phyloP scores from a whole-genome alignment of 2,329 filamentous ascomycete genomes.

The Geosmithia putterillii region DNA sequence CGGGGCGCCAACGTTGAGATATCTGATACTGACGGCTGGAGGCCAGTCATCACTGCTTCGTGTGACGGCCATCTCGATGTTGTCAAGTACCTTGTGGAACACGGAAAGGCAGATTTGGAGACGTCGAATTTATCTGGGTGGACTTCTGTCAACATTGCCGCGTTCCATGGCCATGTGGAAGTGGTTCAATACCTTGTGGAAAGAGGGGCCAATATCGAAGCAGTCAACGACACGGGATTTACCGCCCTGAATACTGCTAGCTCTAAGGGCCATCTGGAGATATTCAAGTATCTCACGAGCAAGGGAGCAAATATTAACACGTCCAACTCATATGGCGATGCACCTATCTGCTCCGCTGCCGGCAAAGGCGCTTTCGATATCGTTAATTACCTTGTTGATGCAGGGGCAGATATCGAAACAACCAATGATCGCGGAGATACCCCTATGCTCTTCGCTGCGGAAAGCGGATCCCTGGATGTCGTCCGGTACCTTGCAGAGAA shows the following conservation, averaged over 20 bases:
- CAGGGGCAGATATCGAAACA: constrained; percentile 1
- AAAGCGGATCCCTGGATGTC: not conserved
- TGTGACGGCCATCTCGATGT: not conserved
- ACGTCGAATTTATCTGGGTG: not conserved
- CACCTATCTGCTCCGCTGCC: not conserved
- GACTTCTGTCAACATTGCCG: not conserved
- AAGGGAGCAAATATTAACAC: not conserved
- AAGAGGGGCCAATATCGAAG: constrained; percentile 1
- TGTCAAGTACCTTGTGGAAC: not conserved
- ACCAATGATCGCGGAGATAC: not conserved
- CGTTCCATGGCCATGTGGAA: not conserved
- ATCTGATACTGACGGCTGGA: not conserved
- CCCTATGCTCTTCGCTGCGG: not conserved
- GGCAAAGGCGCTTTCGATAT: not conserved
- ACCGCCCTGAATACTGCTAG: not conserved
- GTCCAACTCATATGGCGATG: not conserved
- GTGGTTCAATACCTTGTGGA: constrained; percentile 1
- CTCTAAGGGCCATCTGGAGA: not conserved
- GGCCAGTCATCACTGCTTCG: not conserved
- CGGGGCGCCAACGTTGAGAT: too few species aligned
- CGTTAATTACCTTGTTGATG: not conserved
- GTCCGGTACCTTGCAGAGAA: not conserved
- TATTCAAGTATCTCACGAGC: not conserved
- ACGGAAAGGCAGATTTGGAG: not conserved
- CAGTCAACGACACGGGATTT: not conserved